Evolutionary conservation across 1,284 basidiomycete genomes (phyloP), one percentile per base, ranked within the genome.

Genomic region (Mycosarcoma maydis): DNA sequence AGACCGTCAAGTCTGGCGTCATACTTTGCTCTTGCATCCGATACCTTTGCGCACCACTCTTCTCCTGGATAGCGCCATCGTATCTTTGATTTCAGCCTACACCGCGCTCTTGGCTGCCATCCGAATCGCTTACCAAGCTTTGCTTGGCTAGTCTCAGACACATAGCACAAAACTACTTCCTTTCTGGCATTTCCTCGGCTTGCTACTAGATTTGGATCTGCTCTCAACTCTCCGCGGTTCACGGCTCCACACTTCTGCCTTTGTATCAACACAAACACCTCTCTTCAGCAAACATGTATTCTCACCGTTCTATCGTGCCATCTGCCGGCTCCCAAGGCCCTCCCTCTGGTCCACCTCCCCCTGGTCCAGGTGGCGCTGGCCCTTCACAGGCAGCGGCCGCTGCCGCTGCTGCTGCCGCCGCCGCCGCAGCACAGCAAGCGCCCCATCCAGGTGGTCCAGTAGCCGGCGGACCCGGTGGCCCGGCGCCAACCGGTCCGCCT

Each of bases 261-360:
- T n/a, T 45, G 43, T 45, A 43, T 34, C 48, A 30, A 50, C 26
- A 27, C 27, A 29, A 29, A 7, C 27, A 7, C 7, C 37, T 17
- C 37, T 6, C 6, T 6, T 32, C 24, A 11, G 3, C 37, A 29
- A 30, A 38, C 32, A 73, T 73, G 64, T 73, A 73, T 52, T 66
- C 66, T 26, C 72, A 73, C 27, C 67, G 72, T 14, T 56, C 68
- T 29, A 54, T 73, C 39, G 68, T 70, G 10, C 58, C 72, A 19
- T 57, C 53, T 17, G 62, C 62, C 36, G 72, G 54, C 23, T 55
- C 69, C 19, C 64, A 68, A 22, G 58, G 51, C 16, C 54, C 64
- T 29, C 64, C 51, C 3, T 42, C 64, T 17, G 69, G 69, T 13
- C 58, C 58, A 6, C 68, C 62, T 22, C 69, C 69, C 20, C 55